A percentile compares a stretch with the other conserved stretches of the same genome.
Conservation (phyloP, 768 basidiomycete species). For the Dioszegia aurantiaca region DNA sequence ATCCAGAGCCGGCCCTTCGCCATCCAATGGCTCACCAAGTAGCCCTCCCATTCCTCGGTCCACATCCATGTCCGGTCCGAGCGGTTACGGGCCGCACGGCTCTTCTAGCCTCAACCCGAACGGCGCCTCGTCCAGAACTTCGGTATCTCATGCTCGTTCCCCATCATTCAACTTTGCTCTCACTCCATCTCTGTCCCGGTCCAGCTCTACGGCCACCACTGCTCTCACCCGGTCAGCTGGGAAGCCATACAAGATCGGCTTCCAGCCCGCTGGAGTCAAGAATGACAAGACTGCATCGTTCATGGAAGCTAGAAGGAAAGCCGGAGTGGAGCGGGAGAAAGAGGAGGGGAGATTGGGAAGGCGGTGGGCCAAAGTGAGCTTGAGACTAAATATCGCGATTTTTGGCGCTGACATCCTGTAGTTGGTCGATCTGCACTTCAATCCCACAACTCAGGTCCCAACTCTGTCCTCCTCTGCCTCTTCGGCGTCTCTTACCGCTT, state of each 20-base stretch:
- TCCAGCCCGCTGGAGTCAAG: slow-evolving; percentile 86
- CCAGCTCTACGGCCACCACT: slow-evolving; percentile 16
- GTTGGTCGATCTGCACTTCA: slow-evolving; percentile 57
- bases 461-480: slow-evolving; percentile 28
- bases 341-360: slow-evolving; percentile 82
- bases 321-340: slow-evolving; percentile 59
- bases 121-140: background rate
- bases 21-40: background rate
- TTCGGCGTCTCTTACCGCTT: slow-evolving; percentile 3
- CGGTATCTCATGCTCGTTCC: slow-evolving; percentile 9
- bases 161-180: slow-evolving; percentile 12
- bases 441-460: slow-evolving; percentile 37
- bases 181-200: slow-evolving; percentile 32
- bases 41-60: slow-evolving; percentile 1
- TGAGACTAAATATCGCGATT: no score
- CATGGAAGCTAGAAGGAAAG: slow-evolving; percentile 52
- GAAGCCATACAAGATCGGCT: slow-evolving; percentile 74
- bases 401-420: slow-evolving; percentile 25
- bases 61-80: slow-evolving; percentile 7
- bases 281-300: slow-evolving; percentile 80
- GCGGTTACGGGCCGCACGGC: slow-evolving; percentile 23
- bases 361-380: slow-evolving; percentile 79
- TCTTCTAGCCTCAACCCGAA: slow-evolving; percentile 31
- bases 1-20: background rate
- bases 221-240: slow-evolving; percentile 23